Percentiles rank a stretch among this genome's conserved stretches.
Evolutionary conservation across 2,329 filamentous ascomycete species (phyloP).

Genomic region (Colletotrichum incanum): DNA sequence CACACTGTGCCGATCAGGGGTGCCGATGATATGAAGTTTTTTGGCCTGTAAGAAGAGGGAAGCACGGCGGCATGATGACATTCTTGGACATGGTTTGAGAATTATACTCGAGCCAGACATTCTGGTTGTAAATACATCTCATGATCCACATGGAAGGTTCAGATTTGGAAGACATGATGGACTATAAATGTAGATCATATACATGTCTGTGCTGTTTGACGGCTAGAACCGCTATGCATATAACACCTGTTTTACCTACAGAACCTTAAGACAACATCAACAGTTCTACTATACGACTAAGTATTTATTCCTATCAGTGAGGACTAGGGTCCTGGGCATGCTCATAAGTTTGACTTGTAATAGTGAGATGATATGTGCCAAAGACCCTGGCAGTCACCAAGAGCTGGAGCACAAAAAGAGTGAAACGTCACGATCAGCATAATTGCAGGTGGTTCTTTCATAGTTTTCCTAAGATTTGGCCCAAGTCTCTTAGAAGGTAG

Average conservation of each 20-base stretch:
- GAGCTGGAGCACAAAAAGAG: not conserved
- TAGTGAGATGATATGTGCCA: not conserved
- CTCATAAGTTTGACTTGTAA: not conserved
- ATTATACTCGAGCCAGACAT: not conserved
- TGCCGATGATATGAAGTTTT: conserved; percentile 38
- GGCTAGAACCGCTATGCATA: not conserved
- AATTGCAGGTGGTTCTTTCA: not conserved
- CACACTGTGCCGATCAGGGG: conserved; percentile 39
- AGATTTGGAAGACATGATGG: not conserved
- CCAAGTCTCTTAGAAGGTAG: not conserved
- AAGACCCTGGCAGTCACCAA: not conserved
- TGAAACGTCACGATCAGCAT: not conserved
- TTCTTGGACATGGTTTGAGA: conserved; percentile 18
- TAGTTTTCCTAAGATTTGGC: not conserved
- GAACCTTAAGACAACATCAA: not conserved
- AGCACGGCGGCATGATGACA: not conserved
- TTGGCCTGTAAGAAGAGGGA: conserved; percentile 14
- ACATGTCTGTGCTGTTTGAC: not conserved
- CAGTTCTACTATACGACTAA: not conserved
- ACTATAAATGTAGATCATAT: not conserved
- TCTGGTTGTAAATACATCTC: not conserved
- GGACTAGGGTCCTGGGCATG: not conserved
- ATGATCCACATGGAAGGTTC: not conserved
- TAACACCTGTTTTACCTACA: not conserved
- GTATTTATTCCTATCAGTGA: too few relatives aligned